Evolutionary conservation across 805 yeast species (phyloP).

Genomic region (Barnettozyma wickerhamii): DNA sequence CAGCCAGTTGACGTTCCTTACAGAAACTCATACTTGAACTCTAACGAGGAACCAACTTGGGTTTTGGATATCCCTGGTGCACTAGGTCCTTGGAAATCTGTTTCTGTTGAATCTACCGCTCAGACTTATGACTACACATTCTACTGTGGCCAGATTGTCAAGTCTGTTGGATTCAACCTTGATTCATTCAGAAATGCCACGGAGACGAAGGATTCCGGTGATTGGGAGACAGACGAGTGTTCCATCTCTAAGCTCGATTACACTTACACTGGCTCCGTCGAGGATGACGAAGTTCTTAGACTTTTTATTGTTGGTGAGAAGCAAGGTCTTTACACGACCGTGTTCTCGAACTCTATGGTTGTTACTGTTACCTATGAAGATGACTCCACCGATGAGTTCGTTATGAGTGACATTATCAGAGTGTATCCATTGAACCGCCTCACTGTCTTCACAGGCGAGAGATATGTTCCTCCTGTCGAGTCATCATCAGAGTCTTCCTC

Average conservation of each 20-base stretch:
- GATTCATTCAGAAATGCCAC: constrained; percentile 8
- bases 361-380: constrained; percentile 3
- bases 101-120: not conserved
- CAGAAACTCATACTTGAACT: constrained; percentile 5
- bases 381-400: not conserved
- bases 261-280: not conserved
- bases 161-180: constrained; percentile 2
- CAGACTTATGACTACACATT: constrained; percentile 2
- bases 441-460: too few relatives aligned
- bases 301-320: not conserved
- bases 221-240: not conserved
- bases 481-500: not conserved
- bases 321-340: not conserved
- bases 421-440: not conserved
- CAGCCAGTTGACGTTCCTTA: constrained; percentile 7
- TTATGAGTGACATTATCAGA: not conserved
- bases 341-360: not conserved
- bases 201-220: not conserved
- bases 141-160: not conserved
- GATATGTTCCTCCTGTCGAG: too few relatives aligned
- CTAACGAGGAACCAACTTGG: constrained; percentile 7
- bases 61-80: constrained; percentile 10
- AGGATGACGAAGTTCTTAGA: not conserved
- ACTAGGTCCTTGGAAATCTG: constrained; percentile 9
- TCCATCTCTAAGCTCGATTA: not conserved